A percentile compares a stretch with the other conserved stretches of the same genome.
phyloP scores from a whole-genome alignment of 345 rosid genomes.

The Sapria himalayana region DNA sequence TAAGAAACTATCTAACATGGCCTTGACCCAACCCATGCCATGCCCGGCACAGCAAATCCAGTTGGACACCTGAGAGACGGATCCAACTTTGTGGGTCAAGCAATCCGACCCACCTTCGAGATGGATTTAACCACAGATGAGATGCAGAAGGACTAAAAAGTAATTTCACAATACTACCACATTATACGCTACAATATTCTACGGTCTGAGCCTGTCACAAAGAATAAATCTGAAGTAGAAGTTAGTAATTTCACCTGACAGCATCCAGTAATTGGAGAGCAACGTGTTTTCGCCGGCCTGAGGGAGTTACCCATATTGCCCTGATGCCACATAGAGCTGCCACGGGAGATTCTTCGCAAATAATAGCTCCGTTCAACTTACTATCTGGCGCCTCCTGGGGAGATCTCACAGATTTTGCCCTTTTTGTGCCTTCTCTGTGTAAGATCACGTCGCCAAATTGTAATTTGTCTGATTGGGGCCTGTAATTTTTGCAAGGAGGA shows the following conservation, averaged over 20 bases:
- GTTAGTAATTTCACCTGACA: conserved; percentile 25
- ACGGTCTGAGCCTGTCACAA: neutral
- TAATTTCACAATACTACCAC: too few species aligned
- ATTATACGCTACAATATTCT: neutral
- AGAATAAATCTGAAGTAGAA: neutral
- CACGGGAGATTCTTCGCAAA: conserved; percentile 34
- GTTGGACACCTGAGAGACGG: neutral
- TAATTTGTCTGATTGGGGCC: conserved; percentile 21
- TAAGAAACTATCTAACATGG: neutral
- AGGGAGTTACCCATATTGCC: conserved; percentile 80
- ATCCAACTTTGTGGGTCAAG: neutral
- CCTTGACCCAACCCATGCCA: too few species aligned
- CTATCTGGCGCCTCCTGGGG: conserved; percentile 9
- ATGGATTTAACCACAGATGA: neutral
- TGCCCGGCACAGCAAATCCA: neutral
- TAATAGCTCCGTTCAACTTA: conserved; percentile 20
- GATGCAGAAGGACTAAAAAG: too few species aligned
- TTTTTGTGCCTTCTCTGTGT: conserved; percentile 33
- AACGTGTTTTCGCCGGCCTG: conserved; percentile 53
- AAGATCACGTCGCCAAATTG: conserved; percentile 42
- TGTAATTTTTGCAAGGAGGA: conserved; percentile 12
- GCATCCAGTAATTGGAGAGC: conserved; percentile 58
- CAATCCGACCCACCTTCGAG: neutral
- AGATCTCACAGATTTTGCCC: conserved; percentile 9
- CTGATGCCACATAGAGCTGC: conserved; percentile 55